Evolutionary conservation across 305 asterid species (phyloP), one percentile per base, ranked within the genome.

Genomic region (Stenogyne calaminthoides): DNA sequence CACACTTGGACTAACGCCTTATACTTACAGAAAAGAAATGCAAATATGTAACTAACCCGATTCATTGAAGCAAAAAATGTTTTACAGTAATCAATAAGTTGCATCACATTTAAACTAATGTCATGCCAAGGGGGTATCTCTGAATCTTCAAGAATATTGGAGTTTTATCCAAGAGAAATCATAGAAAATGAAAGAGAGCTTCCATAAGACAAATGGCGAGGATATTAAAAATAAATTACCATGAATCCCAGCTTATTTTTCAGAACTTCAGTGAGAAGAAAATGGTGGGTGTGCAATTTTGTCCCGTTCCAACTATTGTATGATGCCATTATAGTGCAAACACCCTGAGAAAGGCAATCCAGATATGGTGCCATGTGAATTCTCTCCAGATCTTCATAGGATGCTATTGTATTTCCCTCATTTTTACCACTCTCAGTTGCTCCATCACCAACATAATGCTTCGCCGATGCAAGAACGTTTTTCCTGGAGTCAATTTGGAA

Each of bases 311-410:
- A 93, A 83, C 97, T 87, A 71, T 84, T 82, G 82, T 91, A 93
- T 60, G 97, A 91, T 10, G 96, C 98, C 98, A 93, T 93, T 51
- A 93, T 86, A 44, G 98, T 85, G 85, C 97, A 93, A 80, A 91
- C 97, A 60, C 97, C 96, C 74, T 82, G 97, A 77, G 93, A 63
- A 64, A 93, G 80, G 73, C 98, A 91, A 78, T 93, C 96, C 42
- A 86, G 70, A 81, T 93, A 91, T 57, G 98, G 96, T 77, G 95
- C 87, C 86, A 93, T 47, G 85, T 93, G 98, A 79, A 88, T 86
- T 70, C 78, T 78, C 89, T 88, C 94, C 78, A 93, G 79, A 37
- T 91, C 90, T 63, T 89, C 98, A 72, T 84, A 89, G 47, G 89
- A 73, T 7, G 64, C 25, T 54, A 83, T 64, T 14, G 90, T 81